Evolutionary conservation across 1,284 basidiomycete species (phyloP), one percentile per base, ranked within the genome.

Genomic region (Ustilago curta): DNA sequence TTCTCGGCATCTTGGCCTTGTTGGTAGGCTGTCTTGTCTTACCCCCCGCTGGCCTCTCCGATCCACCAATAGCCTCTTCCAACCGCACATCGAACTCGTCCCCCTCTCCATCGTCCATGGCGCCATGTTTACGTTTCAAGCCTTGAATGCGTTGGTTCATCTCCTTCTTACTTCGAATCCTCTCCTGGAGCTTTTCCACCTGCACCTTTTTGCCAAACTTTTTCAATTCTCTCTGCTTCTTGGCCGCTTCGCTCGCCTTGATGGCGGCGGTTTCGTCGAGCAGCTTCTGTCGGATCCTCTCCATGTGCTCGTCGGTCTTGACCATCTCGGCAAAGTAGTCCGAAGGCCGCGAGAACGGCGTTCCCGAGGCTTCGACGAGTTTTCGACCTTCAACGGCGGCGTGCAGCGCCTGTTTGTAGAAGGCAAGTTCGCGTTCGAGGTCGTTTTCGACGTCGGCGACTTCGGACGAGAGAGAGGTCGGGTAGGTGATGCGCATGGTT

Each of bases 321-420:
- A 98, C 92, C 96, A 99, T 99, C 87, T 99, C 96, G 21, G 96
- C 96, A 81, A 97, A 99, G 86, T 95, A 99, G 87, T 99, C 97
- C 0, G 89, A 80, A 0, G 96, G 96, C n/a, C 97, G 91, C 11
- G 92, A 91, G 86, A 97, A 99, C 1, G 94, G 91, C 73, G 96
- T 88, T 45, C 86, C 86, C 48, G 89, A 88, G 75, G 91, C 89
- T 80, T 92, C 91, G 49, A 93, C 93, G 31, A 93, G 90, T 21
- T 89, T 84, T 52, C 90, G 91, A 0, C 94, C 95, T 42, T 89
- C 86, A 51, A 91, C 89, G 11, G 93, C 94, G 35, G 91, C 88
- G 76, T 95, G 91, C 0, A 98, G 88, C 0, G 95, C 94, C 86
- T 98, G 93, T 86, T 97, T 97, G 88, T 98, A 98, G 93, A 98